Conservation (phyloP, 495 filamentous ascomycete species). For the Hypomontagnella monticulosa region DNA sequence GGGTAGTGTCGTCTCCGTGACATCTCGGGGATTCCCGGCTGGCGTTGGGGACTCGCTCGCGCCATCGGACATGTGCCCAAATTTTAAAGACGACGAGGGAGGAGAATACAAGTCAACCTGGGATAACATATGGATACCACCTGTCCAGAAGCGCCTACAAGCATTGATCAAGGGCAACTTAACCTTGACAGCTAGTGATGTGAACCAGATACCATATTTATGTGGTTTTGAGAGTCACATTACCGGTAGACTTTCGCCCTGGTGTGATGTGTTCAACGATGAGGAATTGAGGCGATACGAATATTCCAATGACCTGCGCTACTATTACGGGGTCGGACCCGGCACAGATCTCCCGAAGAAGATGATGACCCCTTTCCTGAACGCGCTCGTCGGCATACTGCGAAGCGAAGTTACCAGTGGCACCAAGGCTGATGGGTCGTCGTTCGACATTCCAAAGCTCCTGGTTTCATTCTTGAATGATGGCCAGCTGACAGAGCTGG, state of each 20-base stretch:
- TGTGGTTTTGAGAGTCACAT: slow-evolving; percentile 71
- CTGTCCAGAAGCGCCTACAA: slow-evolving; percentile 60
- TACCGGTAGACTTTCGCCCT: slow-evolving; percentile 62
- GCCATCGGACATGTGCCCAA: slow-evolving; percentile 65
- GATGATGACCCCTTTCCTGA: slow-evolving; percentile 62
- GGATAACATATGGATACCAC: slow-evolving; percentile 62
- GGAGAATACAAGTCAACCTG: slow-evolving; percentile 49
- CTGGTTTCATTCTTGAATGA: slow-evolving; percentile 67
- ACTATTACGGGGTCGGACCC: slow-evolving; percentile 66
- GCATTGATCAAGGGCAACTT: slow-evolving; percentile 58
- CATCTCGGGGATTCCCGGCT: slow-evolving; percentile 50
- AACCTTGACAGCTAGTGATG: slow-evolving; percentile 59
- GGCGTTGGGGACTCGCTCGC: slow-evolving; percentile 64
- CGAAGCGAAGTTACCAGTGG: slow-evolving; percentile 56
- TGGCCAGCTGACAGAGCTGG: slow-evolving; percentile 67
- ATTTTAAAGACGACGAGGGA: slow-evolving; percentile 56
- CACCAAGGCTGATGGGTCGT: slow-evolving; percentile 49
- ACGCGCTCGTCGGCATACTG: slow-evolving; percentile 58
- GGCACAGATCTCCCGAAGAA: slow-evolving; percentile 58
- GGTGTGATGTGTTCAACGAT: slow-evolving; percentile 63
- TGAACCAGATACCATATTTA: slow-evolving; percentile 65
- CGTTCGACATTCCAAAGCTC: slow-evolving; percentile 56
- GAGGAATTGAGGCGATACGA: slow-evolving; percentile 64
- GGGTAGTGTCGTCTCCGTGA: slow-evolving; percentile 62
- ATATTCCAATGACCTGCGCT: slow-evolving; percentile 67